Conservation (phyloP, 1,284 basidiomycete species). For the Trichosporon coremiiforme region DNA sequence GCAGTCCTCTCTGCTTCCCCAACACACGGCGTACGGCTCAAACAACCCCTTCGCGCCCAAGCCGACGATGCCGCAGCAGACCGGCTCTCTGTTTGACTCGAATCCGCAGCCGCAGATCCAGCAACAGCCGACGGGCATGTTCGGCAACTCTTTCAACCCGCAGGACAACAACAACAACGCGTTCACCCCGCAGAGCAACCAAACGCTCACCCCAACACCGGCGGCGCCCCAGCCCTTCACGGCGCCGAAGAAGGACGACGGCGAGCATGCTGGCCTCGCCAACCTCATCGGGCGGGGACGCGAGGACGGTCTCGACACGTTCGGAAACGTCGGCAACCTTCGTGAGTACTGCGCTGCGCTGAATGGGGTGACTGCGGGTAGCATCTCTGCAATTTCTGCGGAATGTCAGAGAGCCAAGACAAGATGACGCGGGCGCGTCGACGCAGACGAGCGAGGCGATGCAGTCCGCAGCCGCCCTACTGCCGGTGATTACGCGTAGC, state of each 20-base stretch:
- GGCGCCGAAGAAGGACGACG: constrained; percentile 58
- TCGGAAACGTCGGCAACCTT: constrained; percentile 80
- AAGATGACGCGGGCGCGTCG: background rate
- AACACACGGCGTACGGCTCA: constrained; percentile 70
- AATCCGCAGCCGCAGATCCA: constrained; percentile 16
- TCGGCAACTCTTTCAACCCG: constrained; percentile 28
- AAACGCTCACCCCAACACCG: constrained; percentile 22
- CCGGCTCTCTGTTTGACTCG: constrained; percentile 43
- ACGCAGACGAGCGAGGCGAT: background rate
- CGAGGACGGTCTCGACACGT: constrained; percentile 89
- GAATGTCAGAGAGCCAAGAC: background rate
- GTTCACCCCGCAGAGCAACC: too few species aligned
- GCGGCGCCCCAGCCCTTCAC: constrained; percentile 46
- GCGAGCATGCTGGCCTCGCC: constrained; percentile 76
- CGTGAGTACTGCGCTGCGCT: too few species aligned
- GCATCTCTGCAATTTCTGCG: background rate
- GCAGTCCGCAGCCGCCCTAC: background rate
- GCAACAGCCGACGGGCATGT: constrained; percentile 2
- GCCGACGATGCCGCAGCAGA: constrained; percentile 51
- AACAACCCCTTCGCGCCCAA: constrained; percentile 87
- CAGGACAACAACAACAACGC: too few species aligned
- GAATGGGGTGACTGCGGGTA: too few species aligned
- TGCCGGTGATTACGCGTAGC: background rate
- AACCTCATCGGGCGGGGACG: constrained; percentile 71
- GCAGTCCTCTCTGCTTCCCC: constrained; percentile 59